A percentile compares a stretch with the other conserved stretches of the same genome.
These are phyloP conservation scores for Paraconiothyrium sp. DNA, from an alignment of 2,329 filamentous ascomycete genomes.

Conservation along the genomic window DNA sequence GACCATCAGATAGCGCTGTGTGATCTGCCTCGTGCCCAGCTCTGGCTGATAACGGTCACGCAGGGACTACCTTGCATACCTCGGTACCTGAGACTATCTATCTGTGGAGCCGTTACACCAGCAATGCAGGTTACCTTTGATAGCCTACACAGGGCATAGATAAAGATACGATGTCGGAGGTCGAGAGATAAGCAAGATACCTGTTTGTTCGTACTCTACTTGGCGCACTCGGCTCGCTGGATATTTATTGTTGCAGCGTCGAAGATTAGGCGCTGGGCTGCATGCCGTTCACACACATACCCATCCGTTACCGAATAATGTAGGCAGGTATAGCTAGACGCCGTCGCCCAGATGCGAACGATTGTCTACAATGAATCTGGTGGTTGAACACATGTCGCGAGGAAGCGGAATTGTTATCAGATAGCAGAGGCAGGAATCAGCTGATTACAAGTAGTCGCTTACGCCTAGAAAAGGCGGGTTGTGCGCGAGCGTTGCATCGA, in stretches of 20 bases:
- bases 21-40: neutral
- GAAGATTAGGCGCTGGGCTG: slow-evolving; percentile 1
- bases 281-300: neutral
- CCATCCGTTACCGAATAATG: neutral
- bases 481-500: slow-evolving; percentile 11
- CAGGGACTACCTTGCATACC: neutral
- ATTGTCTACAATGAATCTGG: neutral
- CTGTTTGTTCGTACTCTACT: neutral
- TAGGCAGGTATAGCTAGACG: neutral
- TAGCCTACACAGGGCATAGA: neutral
- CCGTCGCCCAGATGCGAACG: neutral
- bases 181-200: slow-evolving; percentile 3
- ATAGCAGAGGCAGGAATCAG: neutral
- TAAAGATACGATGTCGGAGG: slow-evolving; percentile 14
- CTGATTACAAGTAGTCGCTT: neutral
- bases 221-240: neutral
- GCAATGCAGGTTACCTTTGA: neutral
- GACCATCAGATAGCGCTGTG: neutral
- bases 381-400: neutral
- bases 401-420: neutral
- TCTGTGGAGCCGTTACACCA: slow-evolving; percentile 6
- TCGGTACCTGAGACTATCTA: neutral
- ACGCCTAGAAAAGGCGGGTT: slow-evolving; percentile 1
- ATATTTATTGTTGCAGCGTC: neutral
- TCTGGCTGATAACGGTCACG: neutral